These are phyloP conservation scores for Alternaria postmessia DNA, from an alignment of 2,329 filamentous ascomycete species.

Conservation along the genomic window DNA sequence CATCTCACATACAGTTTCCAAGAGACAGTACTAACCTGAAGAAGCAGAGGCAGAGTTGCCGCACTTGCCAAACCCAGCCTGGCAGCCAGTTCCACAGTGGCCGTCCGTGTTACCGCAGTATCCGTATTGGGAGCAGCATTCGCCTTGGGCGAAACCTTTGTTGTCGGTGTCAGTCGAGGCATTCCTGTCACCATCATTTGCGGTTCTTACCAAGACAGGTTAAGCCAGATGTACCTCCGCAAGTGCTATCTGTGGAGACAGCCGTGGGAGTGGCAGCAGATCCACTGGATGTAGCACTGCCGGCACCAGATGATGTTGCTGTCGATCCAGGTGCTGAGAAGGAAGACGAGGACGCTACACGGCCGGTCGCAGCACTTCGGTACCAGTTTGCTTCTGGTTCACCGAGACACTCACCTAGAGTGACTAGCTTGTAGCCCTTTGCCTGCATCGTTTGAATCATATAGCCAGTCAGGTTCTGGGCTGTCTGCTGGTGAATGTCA, in stretches of 20 bases:
- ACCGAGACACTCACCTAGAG: conserved; percentile 56
- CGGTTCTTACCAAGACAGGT: conserved; percentile 26
- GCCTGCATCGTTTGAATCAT: conserved; percentile 50
- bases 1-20: not conserved
- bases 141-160: conserved; percentile 43
- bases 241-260: conserved; percentile 23
- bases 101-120: conserved; percentile 45
- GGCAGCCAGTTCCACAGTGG: conserved; percentile 40
- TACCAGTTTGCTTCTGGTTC: conserved; percentile 58
- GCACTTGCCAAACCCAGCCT: conserved; percentile 36
- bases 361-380: conserved; percentile 37
- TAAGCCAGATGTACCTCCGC: conserved; percentile 28
- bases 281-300: conserved; percentile 13
- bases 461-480: conserved; percentile 51
- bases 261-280: conserved; percentile 11
- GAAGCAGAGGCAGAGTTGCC: conserved; percentile 5
- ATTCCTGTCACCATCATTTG: not conserved
- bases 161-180: not conserved
- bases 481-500: conserved; percentile 57
- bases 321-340: conserved; percentile 17
- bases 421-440: conserved; percentile 54
- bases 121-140: conserved; percentile 49
- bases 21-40: not conserved
- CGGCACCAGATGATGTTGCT: conserved; percentile 22
- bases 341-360: conserved; percentile 20